Percentiles rank a stretch among this genome's conserved stretches.
phyloP scores from a whole-genome alignment of 176 grass and related monocot species.

The Ensete glaucum region DNA sequence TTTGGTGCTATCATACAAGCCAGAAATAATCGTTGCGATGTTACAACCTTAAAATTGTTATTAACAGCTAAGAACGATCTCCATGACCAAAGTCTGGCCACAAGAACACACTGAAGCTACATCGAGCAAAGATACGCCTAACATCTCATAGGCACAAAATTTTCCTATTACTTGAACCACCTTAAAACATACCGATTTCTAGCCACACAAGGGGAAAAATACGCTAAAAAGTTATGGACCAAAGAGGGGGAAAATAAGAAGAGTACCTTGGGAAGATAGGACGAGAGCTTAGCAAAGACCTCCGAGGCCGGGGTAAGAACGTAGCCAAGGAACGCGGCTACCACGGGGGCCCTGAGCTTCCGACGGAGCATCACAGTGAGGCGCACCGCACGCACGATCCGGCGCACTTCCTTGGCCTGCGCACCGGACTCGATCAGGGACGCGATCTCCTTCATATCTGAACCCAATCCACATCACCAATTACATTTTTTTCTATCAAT shows the following conservation, averaged over 20 bases:
- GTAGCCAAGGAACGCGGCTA: conserved; percentile 50
- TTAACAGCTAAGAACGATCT: neutral
- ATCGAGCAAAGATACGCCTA: neutral
- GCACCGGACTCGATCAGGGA: conserved; percentile 61
- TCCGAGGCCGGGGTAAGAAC: conserved; percentile 41
- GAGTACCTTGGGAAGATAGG: conserved; percentile 54
- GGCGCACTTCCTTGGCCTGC: conserved; percentile 58
- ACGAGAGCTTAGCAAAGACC: conserved; percentile 39
- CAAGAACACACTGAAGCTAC: neutral
- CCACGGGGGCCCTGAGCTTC: conserved; percentile 36
- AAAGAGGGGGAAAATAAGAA: neutral
- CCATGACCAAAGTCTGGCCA: too few species aligned
- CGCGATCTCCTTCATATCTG: conserved; percentile 91
- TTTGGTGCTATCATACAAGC: neutral
- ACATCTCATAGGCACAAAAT: neutral
- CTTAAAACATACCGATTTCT: neutral
- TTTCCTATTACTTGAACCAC: neutral
- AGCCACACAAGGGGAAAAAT: too few species aligned
- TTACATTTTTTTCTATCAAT: neutral
- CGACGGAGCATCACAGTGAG: conserved; percentile 61
- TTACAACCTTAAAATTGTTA: neutral
- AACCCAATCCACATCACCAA: neutral
- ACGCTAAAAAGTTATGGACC: too few species aligned
- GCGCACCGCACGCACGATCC: conserved; percentile 69
- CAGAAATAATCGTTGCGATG: too few species aligned